These are phyloP conservation scores for Phoenix dactylifera DNA, from an alignment of 176 grass and related monocot species.

Conservation along the genomic window DNA sequence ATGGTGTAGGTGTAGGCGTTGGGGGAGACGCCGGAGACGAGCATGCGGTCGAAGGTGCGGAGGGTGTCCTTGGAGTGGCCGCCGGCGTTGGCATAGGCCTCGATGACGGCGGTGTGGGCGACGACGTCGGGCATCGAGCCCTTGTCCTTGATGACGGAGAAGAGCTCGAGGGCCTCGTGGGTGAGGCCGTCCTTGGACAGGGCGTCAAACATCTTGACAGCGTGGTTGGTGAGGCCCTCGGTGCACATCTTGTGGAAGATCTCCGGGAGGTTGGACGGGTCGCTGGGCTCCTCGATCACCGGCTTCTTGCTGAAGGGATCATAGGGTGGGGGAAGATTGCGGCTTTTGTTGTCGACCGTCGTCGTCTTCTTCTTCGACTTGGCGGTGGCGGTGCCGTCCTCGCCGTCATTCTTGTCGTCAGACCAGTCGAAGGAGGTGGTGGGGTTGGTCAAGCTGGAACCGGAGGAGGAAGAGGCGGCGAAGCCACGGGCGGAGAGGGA, in stretches of 20 bases:
- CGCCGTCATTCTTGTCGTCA: no score
- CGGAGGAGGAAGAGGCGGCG: no score
- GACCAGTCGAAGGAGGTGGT: no score
- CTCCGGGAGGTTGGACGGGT: conserved; percentile 71
- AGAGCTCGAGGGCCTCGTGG: conserved; percentile 64
- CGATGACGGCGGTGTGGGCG: conserved; percentile 70
- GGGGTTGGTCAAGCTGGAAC: no score
- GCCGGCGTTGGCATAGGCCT: conserved; percentile 66
- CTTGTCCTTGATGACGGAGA: conserved; percentile 68
- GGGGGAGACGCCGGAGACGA: conserved; percentile 43
- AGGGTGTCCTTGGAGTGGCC: conserved; percentile 48
- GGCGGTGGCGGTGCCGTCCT: no score
- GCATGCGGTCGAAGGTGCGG: conserved; percentile 69
- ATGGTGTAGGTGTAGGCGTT: conserved; percentile 71
- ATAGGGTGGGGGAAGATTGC: conserved; percentile 43
- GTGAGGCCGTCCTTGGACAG: conserved; percentile 82
- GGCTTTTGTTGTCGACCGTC: conserved; percentile 13
- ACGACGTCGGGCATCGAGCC: conserved; percentile 86
- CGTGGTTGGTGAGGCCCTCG: conserved; percentile 71
- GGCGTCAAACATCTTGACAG: conserved; percentile 99
- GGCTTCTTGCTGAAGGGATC: conserved; percentile 81
- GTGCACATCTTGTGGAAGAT: conserved; percentile 72
- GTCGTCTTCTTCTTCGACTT: no score
- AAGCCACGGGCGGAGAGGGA: no score
- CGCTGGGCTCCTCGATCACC: conserved; percentile 23